Evolutionary conservation across 2,329 filamentous ascomycete species (phyloP).

Genomic region (Nemania sp.): DNA sequence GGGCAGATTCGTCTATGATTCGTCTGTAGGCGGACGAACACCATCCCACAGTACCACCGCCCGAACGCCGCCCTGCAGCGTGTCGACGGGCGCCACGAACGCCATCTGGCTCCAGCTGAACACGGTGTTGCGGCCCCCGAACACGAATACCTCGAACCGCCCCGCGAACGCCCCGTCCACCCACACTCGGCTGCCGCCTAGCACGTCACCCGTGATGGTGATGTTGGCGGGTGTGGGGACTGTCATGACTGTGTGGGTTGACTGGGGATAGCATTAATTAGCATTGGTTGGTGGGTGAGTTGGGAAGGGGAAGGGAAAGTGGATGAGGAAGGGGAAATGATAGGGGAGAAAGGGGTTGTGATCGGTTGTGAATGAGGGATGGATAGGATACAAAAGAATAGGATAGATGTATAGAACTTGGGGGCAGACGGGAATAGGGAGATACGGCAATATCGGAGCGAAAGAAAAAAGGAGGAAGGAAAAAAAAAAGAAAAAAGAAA

Average conservation of each 20-base stretch:
- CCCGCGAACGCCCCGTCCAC: conserved; percentile 59
- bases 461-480: background rate
- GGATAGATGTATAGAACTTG: too few species aligned
- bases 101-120: conserved; percentile 70
- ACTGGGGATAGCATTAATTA: conserved; percentile 42
- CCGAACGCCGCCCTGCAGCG: conserved; percentile 34
- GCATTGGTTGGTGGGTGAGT: background rate
- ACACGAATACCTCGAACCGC: conserved; percentile 67
- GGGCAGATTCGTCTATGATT: too few species aligned
- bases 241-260: conserved; percentile 57
- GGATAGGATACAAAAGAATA: too few species aligned
- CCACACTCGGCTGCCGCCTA: conserved; percentile 63
- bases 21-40: background rate
- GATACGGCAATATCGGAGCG: too few species aligned
- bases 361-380: too few species aligned
- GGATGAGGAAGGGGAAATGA: background rate
- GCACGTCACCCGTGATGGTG: conserved; percentile 58
- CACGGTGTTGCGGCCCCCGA: conserved; percentile 62
- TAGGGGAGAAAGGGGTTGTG: too few species aligned
- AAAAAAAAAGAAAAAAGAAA: background rate
- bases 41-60: conserved; percentile 31
- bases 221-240: conserved; percentile 53
- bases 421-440: too few species aligned
- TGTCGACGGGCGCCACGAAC: conserved; percentile 63
- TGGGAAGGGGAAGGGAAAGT: background rate